These are phyloP conservation scores for Rosellinia necatrix DNA, from an alignment of 2,329 filamentous ascomycete species.

Conservation along the genomic window DNA sequence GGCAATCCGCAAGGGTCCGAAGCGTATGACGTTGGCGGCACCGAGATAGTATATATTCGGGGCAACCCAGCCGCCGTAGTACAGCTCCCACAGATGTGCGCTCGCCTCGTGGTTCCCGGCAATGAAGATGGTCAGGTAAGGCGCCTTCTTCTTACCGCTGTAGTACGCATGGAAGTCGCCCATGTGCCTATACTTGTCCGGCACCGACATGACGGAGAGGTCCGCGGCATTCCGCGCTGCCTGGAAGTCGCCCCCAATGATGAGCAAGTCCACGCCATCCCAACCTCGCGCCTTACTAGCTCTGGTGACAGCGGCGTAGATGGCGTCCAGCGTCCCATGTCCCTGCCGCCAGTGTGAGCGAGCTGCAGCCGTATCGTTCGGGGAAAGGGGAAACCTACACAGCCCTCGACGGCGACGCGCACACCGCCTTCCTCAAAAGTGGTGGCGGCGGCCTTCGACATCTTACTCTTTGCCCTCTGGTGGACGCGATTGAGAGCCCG, in stretches of 20 bases:
- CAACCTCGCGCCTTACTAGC: slow-evolving; percentile 74
- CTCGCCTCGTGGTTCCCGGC: slow-evolving; percentile 96
- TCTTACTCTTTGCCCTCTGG: too few species aligned
- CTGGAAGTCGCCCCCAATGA: slow-evolving; percentile 97
- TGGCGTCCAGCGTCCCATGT: slow-evolving; percentile 88
- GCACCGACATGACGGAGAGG: slow-evolving; percentile 86
- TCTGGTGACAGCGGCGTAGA: slow-evolving; percentile 78
- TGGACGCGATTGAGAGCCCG: too few species aligned
- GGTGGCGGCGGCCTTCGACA: background rate
- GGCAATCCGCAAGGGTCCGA: slow-evolving; percentile 85
- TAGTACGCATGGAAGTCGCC: slow-evolving; percentile 97
- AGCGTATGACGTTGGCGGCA: slow-evolving; percentile 82
- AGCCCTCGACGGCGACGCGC: slow-evolving; percentile 84
- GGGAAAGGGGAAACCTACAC: slow-evolving; percentile 58
- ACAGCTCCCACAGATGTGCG: slow-evolving; percentile 87
- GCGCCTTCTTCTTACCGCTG: slow-evolving; percentile 74
- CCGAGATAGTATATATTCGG: slow-evolving; percentile 98
- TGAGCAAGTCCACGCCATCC: slow-evolving; percentile 83
- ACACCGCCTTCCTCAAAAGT: slow-evolving; percentile 51
- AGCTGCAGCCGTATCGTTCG: background rate
- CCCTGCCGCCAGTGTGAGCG: slow-evolving; percentile 58
- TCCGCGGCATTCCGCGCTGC: slow-evolving; percentile 88
- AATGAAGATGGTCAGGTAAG: slow-evolving; percentile 89
- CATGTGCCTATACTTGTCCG: slow-evolving; percentile 82
- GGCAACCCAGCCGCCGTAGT: slow-evolving; percentile 95